Evolutionary conservation across 1,284 basidiomycete genomes (phyloP), one percentile per base, ranked within the genome.

Genomic region (Cerioporus squamosus): DNA sequence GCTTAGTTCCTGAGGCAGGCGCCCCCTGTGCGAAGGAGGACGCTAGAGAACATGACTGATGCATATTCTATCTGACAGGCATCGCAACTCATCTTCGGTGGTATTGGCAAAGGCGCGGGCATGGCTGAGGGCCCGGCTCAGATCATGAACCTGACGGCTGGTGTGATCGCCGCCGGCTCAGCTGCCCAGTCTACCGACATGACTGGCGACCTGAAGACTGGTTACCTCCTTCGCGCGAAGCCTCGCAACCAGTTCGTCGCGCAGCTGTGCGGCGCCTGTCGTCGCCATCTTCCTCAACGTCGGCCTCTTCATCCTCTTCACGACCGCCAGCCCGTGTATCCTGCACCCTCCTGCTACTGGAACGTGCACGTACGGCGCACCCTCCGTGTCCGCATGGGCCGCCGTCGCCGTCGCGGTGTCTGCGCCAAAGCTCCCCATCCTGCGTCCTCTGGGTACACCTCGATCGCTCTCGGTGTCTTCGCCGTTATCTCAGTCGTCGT

Each of bases 121-220:
- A 68, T 81, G 45, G 59, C 71, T 1, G 26, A 68, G 20, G 60
- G 70, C 55, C 67, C 76, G 12, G 82, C 80, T 6, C 79, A 80
- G 62, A 79, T 77, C 29, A 76, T 87, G 70, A 88, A 88, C 71
- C 72, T 87, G 66, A 73, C 82, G 20, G 84, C 83, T 47, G 87
- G 86, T 71, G 79, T 82, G 48, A 74, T 88, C 64, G 79, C 86
- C 22, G 84, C 79, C 44, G 85, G 82, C 39, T 80, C 84, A 47
- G 84, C 86, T 22, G 81, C 79, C 23, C 85, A 88, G 69, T 77
- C 85, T 22, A 74, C 81, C 50, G 88, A 91, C 70, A 90, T 90
- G 88, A 85, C 86, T 59, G 83, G 87, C 58, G 89, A 91, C 66
- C 73, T 90, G 65, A 89, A 90, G 76, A 88, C 89, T 8, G 86